Base-by-base conservation (phyloP, 305 asterid genomes). In the Petunia hybrid region DNA sequence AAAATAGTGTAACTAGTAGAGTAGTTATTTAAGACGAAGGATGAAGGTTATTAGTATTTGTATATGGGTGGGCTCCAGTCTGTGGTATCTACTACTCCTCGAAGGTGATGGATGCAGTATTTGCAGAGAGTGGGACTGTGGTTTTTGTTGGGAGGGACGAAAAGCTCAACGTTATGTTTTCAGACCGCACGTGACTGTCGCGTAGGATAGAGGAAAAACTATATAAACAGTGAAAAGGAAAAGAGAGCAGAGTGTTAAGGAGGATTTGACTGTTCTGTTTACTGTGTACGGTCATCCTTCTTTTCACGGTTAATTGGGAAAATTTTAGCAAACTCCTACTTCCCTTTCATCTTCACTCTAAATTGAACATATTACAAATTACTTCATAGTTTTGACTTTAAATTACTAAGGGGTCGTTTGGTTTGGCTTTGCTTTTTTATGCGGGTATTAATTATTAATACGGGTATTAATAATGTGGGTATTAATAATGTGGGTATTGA, bases 101-200 rank as follows among this genome's bases (percentile, higher is more conserved):
- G 78, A 61, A 60, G 55, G 55, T 14, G 42, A 67, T 2, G 75
- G 39, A 66, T 59, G 80, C 75, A 81, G 83, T 51, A 41, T 31
- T 68, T 80, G 83, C 83, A 80, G 79, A 74, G 48, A 74, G 78
- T 74, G 78, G 46, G 78, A 53, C 64, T 36, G 78, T 74, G 53
- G 64, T 63, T 74, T 74, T 38, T 74, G 64, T 74, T 74, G 68
- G 67, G 71, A 71, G 75, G 71, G 83, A 74, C 75, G 80, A 81
- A 71, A 73, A 81, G 83, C 74, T 71, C 73, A 65, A 81, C 75
- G 80, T 77, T 61, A 66, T 76, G 35, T 14, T 14, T 67, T 80
- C 83, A 81, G 83, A 46, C 62, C 65, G 76, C 83, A 81, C 83
- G 83, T 81, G 83, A 61, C 76, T 39, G 73, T 56, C 70, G 83